Evolutionary conservation across 169 alveolate species (phyloP).

Genomic region (Plasmodium gaboni): DNA sequence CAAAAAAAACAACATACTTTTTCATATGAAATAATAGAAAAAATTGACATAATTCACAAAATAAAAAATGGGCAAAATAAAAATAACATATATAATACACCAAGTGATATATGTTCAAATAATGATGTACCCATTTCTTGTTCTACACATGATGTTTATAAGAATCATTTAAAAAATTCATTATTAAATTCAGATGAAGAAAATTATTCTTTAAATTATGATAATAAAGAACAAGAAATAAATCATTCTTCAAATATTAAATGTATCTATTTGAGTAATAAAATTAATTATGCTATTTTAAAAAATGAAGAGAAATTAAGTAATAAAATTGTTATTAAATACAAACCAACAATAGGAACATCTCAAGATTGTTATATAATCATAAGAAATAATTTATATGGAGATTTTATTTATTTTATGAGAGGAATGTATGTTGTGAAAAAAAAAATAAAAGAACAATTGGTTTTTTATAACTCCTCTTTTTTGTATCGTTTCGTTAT

Average conservation of each 20-base stretch:
- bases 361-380: constrained; percentile 64
- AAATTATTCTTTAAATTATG: not conserved
- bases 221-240: constrained; percentile 5
- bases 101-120: too few relatives aligned
- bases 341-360: constrained; percentile 20
- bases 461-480: constrained; percentile 49
- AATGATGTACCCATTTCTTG: too few relatives aligned
- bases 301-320: not conserved
- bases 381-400: constrained; percentile 27
- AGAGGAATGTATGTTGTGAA: constrained; percentile 37
- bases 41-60: too few relatives aligned
- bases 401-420: constrained; percentile 52
- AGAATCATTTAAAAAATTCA: too few relatives aligned
- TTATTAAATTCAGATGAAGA: not conserved
- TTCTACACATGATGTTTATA: too few relatives aligned
- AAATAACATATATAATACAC: not conserved
- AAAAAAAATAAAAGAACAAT: constrained; percentile 53
- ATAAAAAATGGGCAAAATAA: not conserved
- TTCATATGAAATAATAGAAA: constrained; percentile 27
- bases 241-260: constrained; percentile 1
- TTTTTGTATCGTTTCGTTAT: constrained; percentile 28
- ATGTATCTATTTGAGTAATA: constrained; percentile 61
- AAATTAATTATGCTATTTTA: constrained; percentile 12
- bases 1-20: not conserved
- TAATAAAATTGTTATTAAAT: constrained; percentile 21